A percentile compares a stretch with the other conserved stretches of the same genome.
These are phyloP conservation scores for Penicillium canariense DNA, from an alignment of 495 filamentous ascomycete species.

Conservation along the genomic window DNA sequence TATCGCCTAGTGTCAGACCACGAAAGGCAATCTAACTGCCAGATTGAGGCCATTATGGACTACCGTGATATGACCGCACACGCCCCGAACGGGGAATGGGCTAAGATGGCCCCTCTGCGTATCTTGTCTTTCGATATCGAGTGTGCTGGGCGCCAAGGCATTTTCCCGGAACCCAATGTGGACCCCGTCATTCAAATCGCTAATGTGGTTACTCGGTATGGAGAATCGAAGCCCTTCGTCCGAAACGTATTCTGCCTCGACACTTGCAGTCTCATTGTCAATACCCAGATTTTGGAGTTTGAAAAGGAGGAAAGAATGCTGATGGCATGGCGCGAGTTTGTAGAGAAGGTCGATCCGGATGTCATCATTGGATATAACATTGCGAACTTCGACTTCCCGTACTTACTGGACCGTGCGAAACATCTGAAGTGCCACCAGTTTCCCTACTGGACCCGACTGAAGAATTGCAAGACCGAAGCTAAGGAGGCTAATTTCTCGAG, in stretches of 20 bases:
- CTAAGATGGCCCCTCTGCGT: constrained; percentile 94
- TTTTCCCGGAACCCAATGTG: constrained; percentile 88
- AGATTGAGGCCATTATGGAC: constrained; percentile 85
- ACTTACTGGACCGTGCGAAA: constrained; percentile 85
- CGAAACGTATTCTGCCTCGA: constrained; percentile 95
- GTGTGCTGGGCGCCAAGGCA: constrained; percentile 93
- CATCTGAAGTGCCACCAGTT: constrained; percentile 75
- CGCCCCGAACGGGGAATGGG: constrained; percentile 90
- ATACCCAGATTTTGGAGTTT: constrained; percentile 87
- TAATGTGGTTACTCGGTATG: constrained; percentile 93
- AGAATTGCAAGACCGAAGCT: constrained; percentile 57
- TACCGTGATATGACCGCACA: constrained; percentile 85
- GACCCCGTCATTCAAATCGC: constrained; percentile 99
- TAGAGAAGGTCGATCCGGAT: constrained; percentile 90
- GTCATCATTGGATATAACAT: constrained; percentile 99
- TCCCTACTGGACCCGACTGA: constrained; percentile 80
- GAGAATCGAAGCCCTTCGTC: constrained; percentile 92
- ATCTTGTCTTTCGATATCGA: constrained; percentile 98
- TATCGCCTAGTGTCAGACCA: constrained; percentile 62
- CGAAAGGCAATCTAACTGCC: constrained; percentile 81
- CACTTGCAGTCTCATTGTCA: constrained; percentile 86
- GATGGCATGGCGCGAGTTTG: constrained; percentile 80
- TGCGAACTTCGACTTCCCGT: constrained; percentile 97
- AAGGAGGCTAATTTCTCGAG: constrained; percentile 86
- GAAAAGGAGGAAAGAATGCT: constrained; percentile 82